Evolutionary conservation across 345 rosid genomes (phyloP).

Genomic region (Populus alba): DNA sequence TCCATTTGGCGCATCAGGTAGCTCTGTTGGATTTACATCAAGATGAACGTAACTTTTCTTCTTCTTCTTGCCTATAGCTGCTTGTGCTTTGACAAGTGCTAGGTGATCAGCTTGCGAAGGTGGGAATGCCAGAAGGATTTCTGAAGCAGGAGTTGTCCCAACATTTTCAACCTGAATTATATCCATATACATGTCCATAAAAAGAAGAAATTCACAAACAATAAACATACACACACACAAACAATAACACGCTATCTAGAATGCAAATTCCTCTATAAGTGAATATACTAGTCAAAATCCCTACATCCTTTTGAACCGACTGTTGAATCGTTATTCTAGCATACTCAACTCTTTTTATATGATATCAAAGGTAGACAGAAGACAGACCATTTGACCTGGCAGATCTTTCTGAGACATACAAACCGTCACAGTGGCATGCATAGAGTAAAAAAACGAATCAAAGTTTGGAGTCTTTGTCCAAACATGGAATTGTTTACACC

Average conservation of each 20-base stretch:
- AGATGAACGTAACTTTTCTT: conserved; percentile 60
- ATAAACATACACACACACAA: not conserved
- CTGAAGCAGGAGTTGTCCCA: conserved; percentile 60
- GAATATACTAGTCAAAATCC: not conserved
- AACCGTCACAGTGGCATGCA: not conserved
- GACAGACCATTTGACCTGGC: not conserved
- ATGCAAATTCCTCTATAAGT: not conserved
- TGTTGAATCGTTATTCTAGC: not conserved
- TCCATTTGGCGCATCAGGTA: conserved; percentile 73
- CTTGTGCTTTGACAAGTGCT: conserved; percentile 74
- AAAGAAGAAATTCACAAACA: not conserved
- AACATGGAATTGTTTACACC: not conserved
- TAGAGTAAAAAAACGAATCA: not conserved
- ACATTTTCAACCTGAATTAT: conserved; percentile 68
- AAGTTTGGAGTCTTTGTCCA: not conserved
- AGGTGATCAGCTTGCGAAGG: conserved; percentile 64
- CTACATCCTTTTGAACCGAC: not conserved
- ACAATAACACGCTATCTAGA: not conserved
- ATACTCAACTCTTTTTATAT: not conserved
- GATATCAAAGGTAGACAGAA: not conserved
- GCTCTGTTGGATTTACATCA: conserved; percentile 58
- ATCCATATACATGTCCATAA: conserved; percentile 3
- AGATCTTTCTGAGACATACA: not conserved
- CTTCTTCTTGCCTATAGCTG: conserved; percentile 72
- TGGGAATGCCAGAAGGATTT: conserved; percentile 82